phyloP scores from a whole-genome alignment of 805 yeast genomes.

The Suhomyces vadensis region DNA sequence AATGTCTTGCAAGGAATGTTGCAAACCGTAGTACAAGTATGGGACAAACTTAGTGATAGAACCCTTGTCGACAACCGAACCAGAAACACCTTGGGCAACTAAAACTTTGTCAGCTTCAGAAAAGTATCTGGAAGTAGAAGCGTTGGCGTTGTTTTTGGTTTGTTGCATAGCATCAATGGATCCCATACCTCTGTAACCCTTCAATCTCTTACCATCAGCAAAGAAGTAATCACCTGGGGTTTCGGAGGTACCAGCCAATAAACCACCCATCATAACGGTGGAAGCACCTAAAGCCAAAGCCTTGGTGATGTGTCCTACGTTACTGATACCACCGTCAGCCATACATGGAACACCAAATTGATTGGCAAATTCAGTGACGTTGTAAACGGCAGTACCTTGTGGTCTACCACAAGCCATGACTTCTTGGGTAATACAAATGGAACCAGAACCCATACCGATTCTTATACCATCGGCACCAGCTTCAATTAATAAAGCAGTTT shows the following conservation, averaged over 20 bases:
- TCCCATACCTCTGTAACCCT: conserved; percentile 99
- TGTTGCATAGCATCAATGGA: conserved; percentile 98
- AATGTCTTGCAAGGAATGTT: conserved; percentile 98
- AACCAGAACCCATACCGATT: conserved; percentile 99
- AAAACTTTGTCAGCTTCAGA: conserved; percentile 93
- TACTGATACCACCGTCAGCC: conserved; percentile 99
- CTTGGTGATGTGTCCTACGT: conserved; percentile 97
- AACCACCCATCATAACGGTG: conserved; percentile 98
- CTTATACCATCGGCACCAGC: conserved; percentile 98
- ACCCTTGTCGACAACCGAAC: conserved; percentile 96
- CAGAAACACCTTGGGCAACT: conserved; percentile 99
- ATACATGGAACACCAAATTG: conserved; percentile 97
- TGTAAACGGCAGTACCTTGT: conserved; percentile 98
- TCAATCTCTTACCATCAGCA: conserved; percentile 97
- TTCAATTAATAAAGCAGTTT: conserved; percentile 87
- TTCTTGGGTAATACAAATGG: conserved; percentile 98
- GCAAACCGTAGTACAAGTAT: conserved; percentile 90
- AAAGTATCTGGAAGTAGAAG: conserved; percentile 97
- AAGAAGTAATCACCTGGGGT: conserved; percentile 98
- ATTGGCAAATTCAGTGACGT: conserved; percentile 90
- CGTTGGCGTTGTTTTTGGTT: conserved; percentile 86
- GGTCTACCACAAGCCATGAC: conserved; percentile 99
- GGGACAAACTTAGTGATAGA: conserved; percentile 92
- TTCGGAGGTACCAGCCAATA: conserved; percentile 97
- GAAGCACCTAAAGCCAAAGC: conserved; percentile 97